Percentiles rank a stretch among this genome's conserved stretches.
These are phyloP conservation scores for Microbotryum scabiosae DNA, from an alignment of 1,284 basidiomycete species.

Conservation along the genomic window DNA sequence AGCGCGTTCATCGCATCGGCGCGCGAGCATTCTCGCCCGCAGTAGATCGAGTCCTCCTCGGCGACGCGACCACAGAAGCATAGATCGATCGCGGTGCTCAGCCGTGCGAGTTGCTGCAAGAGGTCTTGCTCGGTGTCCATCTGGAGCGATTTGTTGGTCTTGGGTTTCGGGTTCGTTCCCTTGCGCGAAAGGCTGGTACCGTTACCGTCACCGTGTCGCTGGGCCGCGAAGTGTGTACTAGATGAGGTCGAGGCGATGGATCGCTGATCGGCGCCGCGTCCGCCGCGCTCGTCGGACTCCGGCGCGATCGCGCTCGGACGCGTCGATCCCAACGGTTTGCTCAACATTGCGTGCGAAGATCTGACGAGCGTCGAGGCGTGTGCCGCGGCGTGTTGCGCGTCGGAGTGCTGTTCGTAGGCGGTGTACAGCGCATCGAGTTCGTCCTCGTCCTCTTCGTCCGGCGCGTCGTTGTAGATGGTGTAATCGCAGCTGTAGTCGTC, in stretches of 20 bases:
- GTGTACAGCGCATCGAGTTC: conserved; percentile 2
- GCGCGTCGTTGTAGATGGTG: not conserved
- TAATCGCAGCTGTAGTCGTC: not conserved
- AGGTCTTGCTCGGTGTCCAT: not conserved
- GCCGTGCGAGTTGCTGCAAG: conserved; percentile 10
- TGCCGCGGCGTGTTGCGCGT: not conserved
- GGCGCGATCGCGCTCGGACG: not conserved
- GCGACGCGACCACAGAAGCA: conserved; percentile 24
- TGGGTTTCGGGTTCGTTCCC: not conserved
- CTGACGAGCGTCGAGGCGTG: not conserved
- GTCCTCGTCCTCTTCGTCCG: not conserved
- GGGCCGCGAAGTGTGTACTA: not conserved
- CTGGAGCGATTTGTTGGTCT: not conserved
- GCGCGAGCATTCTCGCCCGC: conserved; percentile 17
- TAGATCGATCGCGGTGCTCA: conserved; percentile 11
- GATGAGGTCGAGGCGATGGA: not conserved
- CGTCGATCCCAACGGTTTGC: not conserved
- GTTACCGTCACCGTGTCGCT: not conserved
- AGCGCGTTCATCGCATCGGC: conserved; percentile 27
- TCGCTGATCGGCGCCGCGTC: conserved; percentile 17
- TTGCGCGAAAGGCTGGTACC: not conserved
- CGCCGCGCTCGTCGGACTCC: conserved; percentile 5
- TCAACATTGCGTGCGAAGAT: no score
- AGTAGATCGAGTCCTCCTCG: conserved; percentile 30
- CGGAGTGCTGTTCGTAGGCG: conserved; percentile 12